Evolutionary conservation across 805 yeast genomes (phyloP), one percentile per base, ranked within the genome.

Genomic region (Metschnikowia arizonensis): DNA sequence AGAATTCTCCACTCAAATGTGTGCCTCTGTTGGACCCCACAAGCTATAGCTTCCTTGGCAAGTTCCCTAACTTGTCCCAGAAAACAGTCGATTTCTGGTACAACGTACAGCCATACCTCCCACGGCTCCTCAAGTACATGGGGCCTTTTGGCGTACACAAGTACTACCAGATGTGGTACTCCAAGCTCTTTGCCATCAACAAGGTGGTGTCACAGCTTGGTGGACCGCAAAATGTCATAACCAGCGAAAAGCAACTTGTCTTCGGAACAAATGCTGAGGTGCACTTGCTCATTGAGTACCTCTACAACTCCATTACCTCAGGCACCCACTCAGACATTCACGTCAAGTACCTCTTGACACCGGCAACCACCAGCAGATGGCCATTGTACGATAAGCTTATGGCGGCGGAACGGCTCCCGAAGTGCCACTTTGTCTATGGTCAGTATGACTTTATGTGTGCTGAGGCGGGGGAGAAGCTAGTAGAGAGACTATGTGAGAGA

Each of bases 371-470:
- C 4, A 84, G 85, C 18, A 76, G 76, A 47, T 76, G 76, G 59
- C 93, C 95, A 1, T 70, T 85, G 45, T 62, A 75, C 53, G 90
- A 85, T 57, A 75, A 82, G 47, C 61, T 81, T 30, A 42, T 41
- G n/a, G 11, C 28, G 5, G 47, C 55, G 7, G 15, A 32, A 2
- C 30, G 15, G 4, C 11, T 61, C 73, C 17, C 47, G 53, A 10
- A 55, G 10, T 66, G 75, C 2, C 59, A 79, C 53, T 66, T 80
- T 61, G 56, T 77, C 7, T 86, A 84, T 60, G 95, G 93, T 0
- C 77, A 81, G 50, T 78, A 71, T 50, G 95, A 86, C 58, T 85
- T 86, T 73, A 85, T 85, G 93, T 74, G 80, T 55, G 62, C 72
- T 1, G 72, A 68, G 33, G 83, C 84, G 0, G 85, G 85, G 4